Percentiles rank a stretch among this genome's conserved stretches.
phyloP scores from a whole-genome alignment of 75 land plant genomes.

The Selaginella moellendorffii region DNA sequence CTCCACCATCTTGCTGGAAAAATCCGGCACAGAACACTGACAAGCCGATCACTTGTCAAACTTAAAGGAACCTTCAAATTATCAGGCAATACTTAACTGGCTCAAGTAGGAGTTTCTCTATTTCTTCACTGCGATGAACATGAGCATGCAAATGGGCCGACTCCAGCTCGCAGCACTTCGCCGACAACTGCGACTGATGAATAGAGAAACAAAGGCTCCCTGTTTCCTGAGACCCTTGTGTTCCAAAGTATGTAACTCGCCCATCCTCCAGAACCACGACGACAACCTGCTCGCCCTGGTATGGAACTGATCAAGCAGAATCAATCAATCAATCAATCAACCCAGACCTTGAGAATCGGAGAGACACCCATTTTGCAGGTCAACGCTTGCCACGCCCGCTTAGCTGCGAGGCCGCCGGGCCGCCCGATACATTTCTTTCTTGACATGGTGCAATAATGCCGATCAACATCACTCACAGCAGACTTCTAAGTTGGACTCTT shows the following conservation, averaged over 20 bases:
- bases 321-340: too few relatives aligned
- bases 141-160: constrained; percentile 27
- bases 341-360: too few relatives aligned
- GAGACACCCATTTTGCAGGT: too few relatives aligned
- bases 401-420: too few relatives aligned
- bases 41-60: neutral
- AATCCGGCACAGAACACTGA: neutral
- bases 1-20: constrained; percentile 10
- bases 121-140: constrained; percentile 22
- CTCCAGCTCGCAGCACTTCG: constrained; percentile 21
- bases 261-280: constrained; percentile 20
- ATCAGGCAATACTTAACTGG: constrained; percentile 13
- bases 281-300: too few relatives aligned
- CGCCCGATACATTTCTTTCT: too few relatives aligned
- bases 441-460: too few relatives aligned
- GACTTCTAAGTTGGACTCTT: too few relatives aligned
- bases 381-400: too few relatives aligned
- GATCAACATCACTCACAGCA: too few relatives aligned
- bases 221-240: neutral
- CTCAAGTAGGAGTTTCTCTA: constrained; percentile 20
- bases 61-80: too few relatives aligned
- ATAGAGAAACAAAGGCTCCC: constrained; percentile 16
- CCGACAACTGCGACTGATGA: constrained; percentile 12
- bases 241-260: constrained; percentile 16
- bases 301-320: too few relatives aligned